phyloP scores from a whole-genome alignment of 768 basidiomycete species.

The Dacryopinax primogenitus region DNA sequence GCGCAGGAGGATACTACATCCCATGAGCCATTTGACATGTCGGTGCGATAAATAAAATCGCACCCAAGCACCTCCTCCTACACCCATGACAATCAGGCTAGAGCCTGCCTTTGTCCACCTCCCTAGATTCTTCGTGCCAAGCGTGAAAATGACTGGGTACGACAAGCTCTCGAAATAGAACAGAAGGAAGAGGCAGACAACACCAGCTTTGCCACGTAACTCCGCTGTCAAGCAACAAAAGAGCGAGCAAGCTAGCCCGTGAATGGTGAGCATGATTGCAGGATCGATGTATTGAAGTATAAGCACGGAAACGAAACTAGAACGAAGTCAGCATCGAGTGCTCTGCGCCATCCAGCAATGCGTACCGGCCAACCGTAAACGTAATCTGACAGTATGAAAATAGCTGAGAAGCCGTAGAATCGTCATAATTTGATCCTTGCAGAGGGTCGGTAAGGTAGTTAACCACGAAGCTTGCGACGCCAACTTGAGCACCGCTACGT shows the following conservation, averaged over 20 bases:
- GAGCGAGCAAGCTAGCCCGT: slow-evolving; percentile 39
- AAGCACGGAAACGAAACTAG: slow-evolving; percentile 43
- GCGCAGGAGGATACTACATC: slow-evolving; percentile 56
- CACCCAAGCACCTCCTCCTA: not conserved
- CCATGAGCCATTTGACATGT: slow-evolving; percentile 41
- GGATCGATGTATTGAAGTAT: slow-evolving; percentile 54
- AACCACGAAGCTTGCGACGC: slow-evolving; percentile 49
- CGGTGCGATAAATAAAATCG: slow-evolving; percentile 23
- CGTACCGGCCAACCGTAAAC: slow-evolving; percentile 48
- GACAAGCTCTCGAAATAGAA: slow-evolving; percentile 72
- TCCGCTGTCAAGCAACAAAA: slow-evolving; percentile 43
- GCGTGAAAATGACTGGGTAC: slow-evolving; percentile 51
- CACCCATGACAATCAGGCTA: slow-evolving; percentile 49
- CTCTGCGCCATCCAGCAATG: not conserved
- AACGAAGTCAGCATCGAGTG: slow-evolving; percentile 14
- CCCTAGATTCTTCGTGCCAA: slow-evolving; percentile 52
- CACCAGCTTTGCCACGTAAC: slow-evolving; percentile 40
- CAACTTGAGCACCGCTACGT: slow-evolving; percentile 48
- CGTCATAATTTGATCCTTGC: slow-evolving; percentile 41
- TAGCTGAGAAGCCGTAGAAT: slow-evolving; percentile 44
- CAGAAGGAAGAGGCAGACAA: slow-evolving; percentile 48
- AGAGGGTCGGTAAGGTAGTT: slow-evolving; percentile 47
- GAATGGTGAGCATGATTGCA: slow-evolving; percentile 45
- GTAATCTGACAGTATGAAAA: slow-evolving; percentile 64
- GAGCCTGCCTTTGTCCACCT: slow-evolving; percentile 49